Evolutionary conservation across 805 yeast species (phyloP).

Genomic region (Myxozyma mucilagina): DNA sequence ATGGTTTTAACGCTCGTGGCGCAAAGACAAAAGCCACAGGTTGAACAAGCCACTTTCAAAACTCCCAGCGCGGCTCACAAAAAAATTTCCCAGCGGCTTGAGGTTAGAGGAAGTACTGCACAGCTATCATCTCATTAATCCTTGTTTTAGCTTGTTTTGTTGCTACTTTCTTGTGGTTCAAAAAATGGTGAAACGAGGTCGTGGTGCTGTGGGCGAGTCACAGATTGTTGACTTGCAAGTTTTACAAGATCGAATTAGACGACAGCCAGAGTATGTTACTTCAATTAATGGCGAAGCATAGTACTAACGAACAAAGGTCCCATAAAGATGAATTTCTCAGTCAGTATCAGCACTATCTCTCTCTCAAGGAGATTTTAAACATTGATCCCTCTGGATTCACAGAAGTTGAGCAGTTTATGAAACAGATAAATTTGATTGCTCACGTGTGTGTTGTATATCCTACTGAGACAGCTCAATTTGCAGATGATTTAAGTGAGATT

Average conservation of each 20-base stretch:
- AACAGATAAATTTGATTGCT: conserved; percentile 83
- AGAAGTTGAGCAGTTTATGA: conserved; percentile 69
- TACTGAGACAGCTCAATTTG: conserved; percentile 80
- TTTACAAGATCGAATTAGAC: conserved; percentile 84
- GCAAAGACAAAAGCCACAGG: background rate
- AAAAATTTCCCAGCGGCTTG: background rate
- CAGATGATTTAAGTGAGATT: conserved; percentile 71
- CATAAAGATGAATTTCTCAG: conserved; percentile 91
- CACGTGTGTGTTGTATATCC: conserved; percentile 92
- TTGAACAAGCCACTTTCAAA: background rate
- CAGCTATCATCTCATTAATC: too few species aligned
- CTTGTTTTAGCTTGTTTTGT: too few species aligned
- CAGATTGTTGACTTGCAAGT: conserved; percentile 39
- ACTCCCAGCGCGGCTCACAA: conserved; percentile 9
- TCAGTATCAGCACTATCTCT: conserved; percentile 89
- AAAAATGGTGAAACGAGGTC: conserved; percentile 77
- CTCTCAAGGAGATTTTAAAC: conserved; percentile 82
- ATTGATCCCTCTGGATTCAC: conserved; percentile 63
- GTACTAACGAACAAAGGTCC: conserved; percentile 44
- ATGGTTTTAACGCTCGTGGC: background rate
- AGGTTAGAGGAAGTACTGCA: background rate
- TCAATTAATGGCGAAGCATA: background rate
- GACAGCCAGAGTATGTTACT: conserved; percentile 70
- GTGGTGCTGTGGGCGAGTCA: conserved; percentile 67
- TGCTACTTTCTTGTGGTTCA: too few species aligned